A percentile compares a stretch with the other conserved stretches of the same genome.
phyloP scores from a whole-genome alignment of 2,329 filamentous ascomycete species.

The Hypoxylon sp. region DNA sequence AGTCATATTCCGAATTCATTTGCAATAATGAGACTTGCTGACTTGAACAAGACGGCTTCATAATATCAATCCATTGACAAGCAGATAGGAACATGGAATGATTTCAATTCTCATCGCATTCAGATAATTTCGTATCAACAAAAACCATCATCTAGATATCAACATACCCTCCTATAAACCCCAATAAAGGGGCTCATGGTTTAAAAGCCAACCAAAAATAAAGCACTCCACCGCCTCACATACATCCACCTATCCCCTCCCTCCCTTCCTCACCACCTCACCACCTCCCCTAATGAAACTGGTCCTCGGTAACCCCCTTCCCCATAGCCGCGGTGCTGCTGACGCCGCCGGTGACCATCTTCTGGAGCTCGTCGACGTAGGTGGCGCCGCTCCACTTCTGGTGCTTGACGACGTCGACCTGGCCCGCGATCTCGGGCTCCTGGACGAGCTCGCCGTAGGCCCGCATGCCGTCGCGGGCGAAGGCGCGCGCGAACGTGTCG shows the following conservation, averaged over 20 bases:
- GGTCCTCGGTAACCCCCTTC: slow-evolving; percentile 96
- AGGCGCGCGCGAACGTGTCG: slow-evolving; percentile 87
- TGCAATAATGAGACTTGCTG: no score
- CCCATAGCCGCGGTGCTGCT: slow-evolving; percentile 96
- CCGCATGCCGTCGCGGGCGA: slow-evolving; percentile 84
- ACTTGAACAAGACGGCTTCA: no score
- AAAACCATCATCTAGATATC: not conserved
- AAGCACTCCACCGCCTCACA: not conserved
- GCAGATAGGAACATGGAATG: no score
- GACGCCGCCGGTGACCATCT: slow-evolving; percentile 96
- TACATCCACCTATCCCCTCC: not conserved
- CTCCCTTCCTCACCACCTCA: no score
- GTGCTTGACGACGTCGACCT: slow-evolving; percentile 95
- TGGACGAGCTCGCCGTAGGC: slow-evolving; percentile 97
- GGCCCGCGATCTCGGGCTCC: slow-evolving; percentile 92
- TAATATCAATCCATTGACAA: no score
- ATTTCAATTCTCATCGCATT: not conserved
- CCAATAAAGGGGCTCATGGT: no score
- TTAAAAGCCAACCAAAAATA: not conserved
- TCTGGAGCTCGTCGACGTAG: slow-evolving; percentile 92
- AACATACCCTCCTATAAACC: not conserved
- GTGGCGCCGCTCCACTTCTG: slow-evolving; percentile 98
- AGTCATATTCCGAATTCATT: no score
- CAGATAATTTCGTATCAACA: not conserved
- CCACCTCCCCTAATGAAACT: slow-evolving; percentile 70